Conservation (phyloP, 306 rosid species). For the Trichosanthes cucumerina region DNA sequence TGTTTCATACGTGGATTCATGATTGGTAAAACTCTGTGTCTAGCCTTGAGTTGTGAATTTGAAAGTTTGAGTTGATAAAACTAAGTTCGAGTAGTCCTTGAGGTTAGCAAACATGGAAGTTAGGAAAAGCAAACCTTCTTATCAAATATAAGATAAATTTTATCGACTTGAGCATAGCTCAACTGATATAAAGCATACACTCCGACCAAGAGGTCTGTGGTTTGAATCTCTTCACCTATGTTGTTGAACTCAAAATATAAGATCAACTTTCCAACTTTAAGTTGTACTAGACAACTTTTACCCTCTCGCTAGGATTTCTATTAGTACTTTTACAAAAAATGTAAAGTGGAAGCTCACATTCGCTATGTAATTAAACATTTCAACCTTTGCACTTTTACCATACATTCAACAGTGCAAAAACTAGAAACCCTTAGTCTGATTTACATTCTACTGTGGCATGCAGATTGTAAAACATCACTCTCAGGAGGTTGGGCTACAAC, state of each 20-base stretch:
- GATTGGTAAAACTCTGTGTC: background rate
- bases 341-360: background rate
- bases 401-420: background rate
- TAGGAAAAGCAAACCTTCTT: background rate
- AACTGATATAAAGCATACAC: background rate
- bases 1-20: background rate
- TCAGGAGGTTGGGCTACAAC: constrained; percentile 76
- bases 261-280: background rate
- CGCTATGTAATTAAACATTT: background rate
- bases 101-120: background rate
- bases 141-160: background rate
- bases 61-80: background rate
- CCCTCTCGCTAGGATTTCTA: background rate
- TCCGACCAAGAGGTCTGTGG: background rate
- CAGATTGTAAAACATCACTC: constrained; percentile 94
- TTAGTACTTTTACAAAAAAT: background rate
- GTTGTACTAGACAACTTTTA: background rate
- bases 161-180: background rate
- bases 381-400: background rate
- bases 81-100: background rate
- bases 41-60: background rate
- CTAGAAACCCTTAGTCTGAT: background rate
- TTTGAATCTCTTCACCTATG: background rate
- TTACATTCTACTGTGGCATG: constrained; percentile 4
- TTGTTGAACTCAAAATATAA: background rate